These are phyloP conservation scores for Choanephora cucurbitarum DNA, from an alignment of 371 early-diverging fungal genomes.

Conservation along the genomic window DNA sequence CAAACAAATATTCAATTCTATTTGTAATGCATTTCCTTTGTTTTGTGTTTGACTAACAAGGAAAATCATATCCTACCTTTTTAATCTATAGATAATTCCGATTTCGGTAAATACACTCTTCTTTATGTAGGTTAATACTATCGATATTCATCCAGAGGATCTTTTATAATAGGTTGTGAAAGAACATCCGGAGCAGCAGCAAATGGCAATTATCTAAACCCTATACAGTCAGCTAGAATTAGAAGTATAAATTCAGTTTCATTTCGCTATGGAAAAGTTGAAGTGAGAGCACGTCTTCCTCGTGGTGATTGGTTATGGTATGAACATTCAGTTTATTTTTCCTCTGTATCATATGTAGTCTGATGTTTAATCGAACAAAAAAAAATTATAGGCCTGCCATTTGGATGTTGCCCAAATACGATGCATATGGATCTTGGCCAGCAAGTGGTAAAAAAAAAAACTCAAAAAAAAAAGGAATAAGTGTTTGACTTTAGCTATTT, in stretches of 20 bases:
- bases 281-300: conserved; percentile 67
- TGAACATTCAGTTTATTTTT: not conserved
- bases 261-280: conserved; percentile 62
- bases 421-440: conserved; percentile 73
- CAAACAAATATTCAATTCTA: not conserved
- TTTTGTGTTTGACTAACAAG: too few species aligned
- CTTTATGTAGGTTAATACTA: not conserved
- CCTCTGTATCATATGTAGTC: not conserved
- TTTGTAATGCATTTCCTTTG: too few species aligned
- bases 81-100: conserved; percentile 45
- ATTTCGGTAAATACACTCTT: conserved; percentile 28
- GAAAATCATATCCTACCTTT: too few species aligned
- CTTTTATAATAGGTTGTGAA: conserved; percentile 47
- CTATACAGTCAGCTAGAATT: conserved; percentile 65
- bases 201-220: conserved; percentile 63
- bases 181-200: conserved; percentile 44
- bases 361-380: too few species aligned
- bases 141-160: not conserved
- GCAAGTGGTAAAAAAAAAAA: conserved; percentile 60
- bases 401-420: conserved; percentile 72
- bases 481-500: not conserved
- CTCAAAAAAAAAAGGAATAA: not conserved
- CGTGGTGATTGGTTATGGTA: conserved; percentile 74
- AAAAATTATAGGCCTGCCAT: conserved; percentile 51
- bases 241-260: conserved; percentile 52